phyloP scores from a whole-genome alignment of 345 rosid species.

The Triadica sebifera region DNA sequence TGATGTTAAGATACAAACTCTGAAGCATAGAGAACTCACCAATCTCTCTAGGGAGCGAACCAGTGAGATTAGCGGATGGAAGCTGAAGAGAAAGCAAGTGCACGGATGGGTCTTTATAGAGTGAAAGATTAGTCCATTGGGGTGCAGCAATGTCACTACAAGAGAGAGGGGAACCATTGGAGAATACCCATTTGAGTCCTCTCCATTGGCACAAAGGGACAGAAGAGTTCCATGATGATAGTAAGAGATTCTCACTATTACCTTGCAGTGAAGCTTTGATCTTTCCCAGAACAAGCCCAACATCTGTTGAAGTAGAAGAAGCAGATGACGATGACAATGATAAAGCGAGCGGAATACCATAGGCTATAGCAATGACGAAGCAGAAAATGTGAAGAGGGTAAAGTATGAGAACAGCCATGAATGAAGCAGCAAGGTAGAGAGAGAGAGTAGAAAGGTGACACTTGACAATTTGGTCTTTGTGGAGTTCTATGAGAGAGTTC shows the following conservation, averaged over 20 bases:
- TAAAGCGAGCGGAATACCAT: conserved; percentile 5
- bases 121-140: conserved; percentile 64
- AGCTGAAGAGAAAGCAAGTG: conserved; percentile 79
- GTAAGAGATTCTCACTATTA: conserved; percentile 67
- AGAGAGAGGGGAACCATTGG: conserved; percentile 54
- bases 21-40: conserved; percentile 87
- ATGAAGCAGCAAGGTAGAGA: conserved; percentile 20
- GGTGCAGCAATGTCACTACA: conserved; percentile 64
- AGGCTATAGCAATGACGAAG: conserved; percentile 27
- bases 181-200: conserved; percentile 90
- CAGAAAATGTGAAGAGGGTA: conserved; percentile 33
- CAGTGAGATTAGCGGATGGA: conserved; percentile 95
- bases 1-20: conserved; percentile 72
- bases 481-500: conserved; percentile 29
- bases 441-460: conserved; percentile 17
- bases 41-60: conserved; percentile 84
- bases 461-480: conserved; percentile 22
- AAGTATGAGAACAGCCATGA: conserved; percentile 55
- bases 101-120: conserved; percentile 67
- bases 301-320: conserved; percentile 50
- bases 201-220: conserved; percentile 95
- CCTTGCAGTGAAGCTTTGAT: conserved; percentile 82
- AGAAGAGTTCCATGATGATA: conserved; percentile 87
- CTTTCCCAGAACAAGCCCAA: conserved; percentile 65
- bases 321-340: conserved; percentile 14